Percentiles rank a stretch among this genome's conserved stretches.
These are phyloP conservation scores for Aspergillus nidulans DNA, from an alignment of 495 filamentous ascomycete species.

Conservation along the genomic window DNA sequence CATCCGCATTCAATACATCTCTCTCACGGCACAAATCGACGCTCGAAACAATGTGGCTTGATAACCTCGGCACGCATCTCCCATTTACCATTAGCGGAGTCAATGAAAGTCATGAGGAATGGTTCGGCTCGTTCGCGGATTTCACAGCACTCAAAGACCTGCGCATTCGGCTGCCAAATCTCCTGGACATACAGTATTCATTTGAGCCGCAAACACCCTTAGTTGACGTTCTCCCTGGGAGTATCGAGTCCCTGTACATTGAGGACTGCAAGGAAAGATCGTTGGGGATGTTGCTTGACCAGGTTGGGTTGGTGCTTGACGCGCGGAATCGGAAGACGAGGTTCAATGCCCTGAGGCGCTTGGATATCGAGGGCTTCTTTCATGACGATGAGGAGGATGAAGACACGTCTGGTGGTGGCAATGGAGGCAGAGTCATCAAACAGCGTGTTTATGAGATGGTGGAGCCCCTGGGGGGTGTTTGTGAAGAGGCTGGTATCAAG, in stretches of 20 bases:
- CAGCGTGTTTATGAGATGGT: constrained; percentile 24
- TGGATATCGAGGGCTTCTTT: constrained; percentile 35
- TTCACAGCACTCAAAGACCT: constrained; percentile 31
- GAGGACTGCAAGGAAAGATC: constrained; percentile 30
- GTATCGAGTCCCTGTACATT: constrained; percentile 28
- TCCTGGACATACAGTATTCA: constrained; percentile 29
- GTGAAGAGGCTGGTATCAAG: constrained; percentile 22
- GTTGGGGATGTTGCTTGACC: constrained; percentile 24
- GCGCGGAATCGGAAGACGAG: constrained; percentile 13
- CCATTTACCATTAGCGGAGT: constrained; percentile 29
- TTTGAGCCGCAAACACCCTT: constrained; percentile 22
- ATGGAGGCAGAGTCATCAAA: constrained; percentile 17
- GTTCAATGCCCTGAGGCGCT: constrained; percentile 14
- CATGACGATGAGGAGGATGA: constrained; percentile 25
- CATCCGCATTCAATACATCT: constrained; percentile 25
- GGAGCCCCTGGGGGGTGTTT: constrained; percentile 22
- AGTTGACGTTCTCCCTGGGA: constrained; percentile 24
- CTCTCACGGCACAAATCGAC: constrained; percentile 24
- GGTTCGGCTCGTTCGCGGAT: constrained; percentile 29
- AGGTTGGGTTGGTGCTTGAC: constrained; percentile 24
- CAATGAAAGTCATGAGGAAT: constrained; percentile 33
- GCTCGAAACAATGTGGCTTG: constrained; percentile 32
- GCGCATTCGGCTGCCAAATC: constrained; percentile 32
- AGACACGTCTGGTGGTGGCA: constrained; percentile 6
- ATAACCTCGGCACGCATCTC: constrained; percentile 28